These are phyloP conservation scores for Trichoderma cornu-damae DNA, from an alignment of 2,329 filamentous ascomycete species.

Conservation along the genomic window DNA sequence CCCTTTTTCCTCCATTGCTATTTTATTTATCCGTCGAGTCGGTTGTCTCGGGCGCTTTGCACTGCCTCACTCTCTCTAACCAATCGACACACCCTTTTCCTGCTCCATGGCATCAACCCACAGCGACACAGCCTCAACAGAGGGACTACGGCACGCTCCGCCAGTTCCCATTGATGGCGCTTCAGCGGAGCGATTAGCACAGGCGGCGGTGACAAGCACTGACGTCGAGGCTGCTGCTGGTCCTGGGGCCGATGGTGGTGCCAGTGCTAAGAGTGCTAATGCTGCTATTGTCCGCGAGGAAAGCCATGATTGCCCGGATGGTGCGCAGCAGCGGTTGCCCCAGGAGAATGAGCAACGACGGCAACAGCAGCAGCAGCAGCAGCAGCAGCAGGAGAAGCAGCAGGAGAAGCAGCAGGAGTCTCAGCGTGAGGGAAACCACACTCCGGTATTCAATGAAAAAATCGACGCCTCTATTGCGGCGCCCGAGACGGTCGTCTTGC, in stretches of 20 bases:
- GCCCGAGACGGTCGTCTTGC: constrained; percentile 2
- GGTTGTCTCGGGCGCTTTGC: background rate
- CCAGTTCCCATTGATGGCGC: background rate
- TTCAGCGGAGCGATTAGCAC: background rate
- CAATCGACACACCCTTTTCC: background rate
- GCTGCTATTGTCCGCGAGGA: background rate
- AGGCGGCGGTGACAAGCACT: background rate
- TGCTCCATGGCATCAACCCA: constrained; percentile 7
- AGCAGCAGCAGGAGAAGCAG: no score
- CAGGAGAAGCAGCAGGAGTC: background rate
- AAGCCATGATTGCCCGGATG: background rate
- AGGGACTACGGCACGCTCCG: constrained; percentile 5
- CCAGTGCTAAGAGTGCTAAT: background rate
- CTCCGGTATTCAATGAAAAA: background rate
- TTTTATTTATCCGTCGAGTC: constrained; percentile 3
- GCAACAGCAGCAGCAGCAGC: background rate
- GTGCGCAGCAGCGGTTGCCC: background rate
- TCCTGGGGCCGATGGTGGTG: no score
- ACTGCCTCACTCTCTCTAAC: constrained; percentile 5
- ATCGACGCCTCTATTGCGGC: background rate
- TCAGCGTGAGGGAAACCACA: background rate
- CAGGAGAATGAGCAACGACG: background rate
- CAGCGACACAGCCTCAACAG: constrained; percentile 17
- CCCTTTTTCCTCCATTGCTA: background rate
- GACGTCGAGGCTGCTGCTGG: background rate